Evolutionary conservation across 2,329 filamentous ascomycete species (phyloP), one percentile per base, ranked within the genome.

Genomic region (Fusarium pseudoanthophilum): DNA sequence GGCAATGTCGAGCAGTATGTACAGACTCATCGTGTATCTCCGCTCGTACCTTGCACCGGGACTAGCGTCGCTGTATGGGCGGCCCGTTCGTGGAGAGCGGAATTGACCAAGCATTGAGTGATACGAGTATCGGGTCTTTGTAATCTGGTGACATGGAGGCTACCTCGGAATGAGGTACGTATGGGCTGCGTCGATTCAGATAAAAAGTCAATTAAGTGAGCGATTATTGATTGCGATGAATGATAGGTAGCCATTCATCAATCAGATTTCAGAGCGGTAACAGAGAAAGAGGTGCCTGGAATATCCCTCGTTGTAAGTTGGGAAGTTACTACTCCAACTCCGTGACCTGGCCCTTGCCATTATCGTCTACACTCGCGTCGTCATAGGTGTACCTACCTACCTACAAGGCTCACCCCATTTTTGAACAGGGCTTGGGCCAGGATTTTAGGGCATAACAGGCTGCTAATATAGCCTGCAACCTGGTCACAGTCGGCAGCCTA

Each of bases 61-160:
- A 56, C 51, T 68, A 61, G 58, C 56, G 59, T 58, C 42, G n/a
- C 58, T 73, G 67, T 69, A 74, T 59, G 55, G 57, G 72, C 71
- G 68, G 72, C 64, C 71, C 60, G 68, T 74, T 67, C 62, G 67
- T 74, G 57, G 55, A 69, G 71, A 37, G 71, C 49, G 48, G 56
- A 46, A 74, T 62, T 65, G 52, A 34, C 68, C 58, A 65, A 74
- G 53, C 57, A 48, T 59, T 40, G 49, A 28, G 62, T 43, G 59
- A 63, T 64, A 72, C 58, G 71, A 34, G 40, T 20, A 36, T 61
- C 36, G 28, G 37, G 49, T 32, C 40, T 62, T 57, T 52, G 52
- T 60, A 72, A 74, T 62, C 42, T 69, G 52, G 67, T 69, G 64
- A 74, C 71, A 74, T 74, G 24, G 21, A 48, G 52, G 60, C 45